These are phyloP conservation scores for Fusarium verticillioides DNA, from an alignment of 2,329 filamentous ascomycete species.

Conservation along the genomic window DNA sequence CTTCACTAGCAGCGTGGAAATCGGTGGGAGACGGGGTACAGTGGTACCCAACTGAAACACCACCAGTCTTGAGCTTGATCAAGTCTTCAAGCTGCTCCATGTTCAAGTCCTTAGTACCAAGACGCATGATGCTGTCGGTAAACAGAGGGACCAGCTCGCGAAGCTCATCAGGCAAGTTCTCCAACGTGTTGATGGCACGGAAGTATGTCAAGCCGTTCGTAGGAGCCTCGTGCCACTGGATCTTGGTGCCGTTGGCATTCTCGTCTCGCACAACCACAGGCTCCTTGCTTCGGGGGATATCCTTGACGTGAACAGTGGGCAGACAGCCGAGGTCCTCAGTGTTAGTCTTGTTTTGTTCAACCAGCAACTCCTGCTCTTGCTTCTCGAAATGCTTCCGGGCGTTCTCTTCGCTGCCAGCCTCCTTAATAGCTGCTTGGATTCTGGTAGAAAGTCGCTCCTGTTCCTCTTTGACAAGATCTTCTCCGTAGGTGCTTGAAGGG, in stretches of 20 bases:
- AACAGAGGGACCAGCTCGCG: constrained; percentile 89
- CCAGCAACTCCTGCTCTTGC: constrained; percentile 82
- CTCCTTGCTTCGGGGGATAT: constrained; percentile 85
- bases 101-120: constrained; percentile 86
- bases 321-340: constrained; percentile 88
- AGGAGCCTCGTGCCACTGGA: constrained; percentile 91
- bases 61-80: constrained; percentile 96
- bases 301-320: constrained; percentile 86
- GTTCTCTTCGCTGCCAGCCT: constrained; percentile 76
- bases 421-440: constrained; percentile 74
- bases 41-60: constrained; percentile 86
- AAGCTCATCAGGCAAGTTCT: constrained; percentile 84
- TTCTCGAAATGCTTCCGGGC: constrained; percentile 78
- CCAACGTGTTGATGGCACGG: constrained; percentile 83
- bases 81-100: constrained; percentile 97
- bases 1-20: constrained; percentile 78
- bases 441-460: constrained; percentile 77
- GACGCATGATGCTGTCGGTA: constrained; percentile 89
- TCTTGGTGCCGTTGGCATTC: constrained; percentile 70
- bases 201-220: constrained; percentile 98
- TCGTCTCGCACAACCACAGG: constrained; percentile 69
- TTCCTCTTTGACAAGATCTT: constrained; percentile 82
- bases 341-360: constrained; percentile 85
- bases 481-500: constrained; percentile 79
- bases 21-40: constrained; percentile 81